Percentiles rank a stretch among this genome's conserved stretches.
phyloP scores from a whole-genome alignment of 768 basidiomycete species.

The Pleurotus giganteus region DNA sequence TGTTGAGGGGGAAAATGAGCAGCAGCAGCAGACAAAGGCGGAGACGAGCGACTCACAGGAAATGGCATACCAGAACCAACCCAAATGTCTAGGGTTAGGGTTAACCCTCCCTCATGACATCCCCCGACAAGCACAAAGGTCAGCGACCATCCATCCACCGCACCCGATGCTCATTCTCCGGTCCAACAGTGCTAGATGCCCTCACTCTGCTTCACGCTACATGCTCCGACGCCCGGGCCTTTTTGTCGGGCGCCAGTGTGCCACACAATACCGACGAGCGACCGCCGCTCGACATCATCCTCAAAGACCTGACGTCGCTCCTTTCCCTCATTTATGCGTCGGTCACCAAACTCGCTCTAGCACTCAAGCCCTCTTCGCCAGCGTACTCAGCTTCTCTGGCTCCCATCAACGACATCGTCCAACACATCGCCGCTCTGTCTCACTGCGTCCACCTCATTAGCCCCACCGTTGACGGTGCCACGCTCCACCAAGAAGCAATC shows the following conservation, averaged over 20 bases:
- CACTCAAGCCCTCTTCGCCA: slow-evolving; percentile 57
- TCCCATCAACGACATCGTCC: slow-evolving; percentile 52
- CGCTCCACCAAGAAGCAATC: slow-evolving; percentile 43
- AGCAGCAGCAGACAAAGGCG: background rate
- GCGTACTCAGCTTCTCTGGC: slow-evolving; percentile 48
- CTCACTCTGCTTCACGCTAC: slow-evolving; percentile 33
- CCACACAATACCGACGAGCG: slow-evolving; percentile 12
- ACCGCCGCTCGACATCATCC: slow-evolving; percentile 37
- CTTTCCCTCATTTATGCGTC: slow-evolving; percentile 55
- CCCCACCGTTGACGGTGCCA: slow-evolving; percentile 38
- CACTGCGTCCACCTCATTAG: slow-evolving; percentile 49
- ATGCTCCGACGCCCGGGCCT: slow-evolving; percentile 34
- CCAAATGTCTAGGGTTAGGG: slow-evolving; percentile 17
- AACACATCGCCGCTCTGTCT: slow-evolving; percentile 45
- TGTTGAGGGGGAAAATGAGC: background rate
- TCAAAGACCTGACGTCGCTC: slow-evolving; percentile 55
- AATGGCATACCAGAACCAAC: slow-evolving; percentile 5
- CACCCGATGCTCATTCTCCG: background rate
- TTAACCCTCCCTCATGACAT: slow-evolving; percentile 25
- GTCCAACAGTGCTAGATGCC: slow-evolving; percentile 25
- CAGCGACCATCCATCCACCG: background rate
- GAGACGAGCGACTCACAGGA: slow-evolving; percentile 14
- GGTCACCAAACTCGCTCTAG: slow-evolving; percentile 61
- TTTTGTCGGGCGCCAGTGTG: slow-evolving; percentile 17
- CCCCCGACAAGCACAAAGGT: slow-evolving; percentile 39